Conservation (phyloP, 164 flowering plant species). For the Malania oleifera region DNA sequence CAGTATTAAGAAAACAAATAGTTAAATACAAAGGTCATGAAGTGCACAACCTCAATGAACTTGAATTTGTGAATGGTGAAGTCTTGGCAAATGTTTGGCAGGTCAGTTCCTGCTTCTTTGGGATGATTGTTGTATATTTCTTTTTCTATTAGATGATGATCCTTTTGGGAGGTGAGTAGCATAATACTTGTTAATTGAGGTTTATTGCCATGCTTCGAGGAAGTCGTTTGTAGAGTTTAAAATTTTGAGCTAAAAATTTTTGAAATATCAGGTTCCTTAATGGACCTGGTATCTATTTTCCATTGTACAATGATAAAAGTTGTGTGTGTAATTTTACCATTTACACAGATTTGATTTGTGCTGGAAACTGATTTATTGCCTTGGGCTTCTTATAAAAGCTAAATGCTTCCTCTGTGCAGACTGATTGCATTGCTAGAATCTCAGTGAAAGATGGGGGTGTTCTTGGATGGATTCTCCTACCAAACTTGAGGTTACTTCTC, state of each 20-base stretch:
- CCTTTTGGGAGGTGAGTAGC: too few relatives aligned
- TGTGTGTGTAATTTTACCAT: too few relatives aligned
- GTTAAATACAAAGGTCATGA: constrained; percentile 65
- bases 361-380: too few relatives aligned
- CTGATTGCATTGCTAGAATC: constrained; percentile 93
- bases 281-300: not conserved
- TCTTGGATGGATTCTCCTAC: constrained; percentile 83
- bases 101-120: constrained; percentile 29
- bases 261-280: not conserved
- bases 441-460: constrained; percentile 59
- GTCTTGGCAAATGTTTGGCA: constrained; percentile 93
- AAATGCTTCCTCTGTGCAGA: constrained; percentile 39
- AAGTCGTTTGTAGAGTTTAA: too few relatives aligned
- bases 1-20: constrained; percentile 41
- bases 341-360: too few relatives aligned
- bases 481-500: constrained; percentile 51
- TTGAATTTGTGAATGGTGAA: constrained; percentile 84
- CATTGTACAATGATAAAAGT: too few relatives aligned
- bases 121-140: too few relatives aligned
- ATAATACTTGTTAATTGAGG: too few relatives aligned
- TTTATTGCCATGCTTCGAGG: too few relatives aligned
- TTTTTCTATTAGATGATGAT: not conserved
- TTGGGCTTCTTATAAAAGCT: too few relatives aligned
- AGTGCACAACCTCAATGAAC: constrained; percentile 77
- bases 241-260: not conserved